Evolutionary conservation across 192 early-diverging fungal genomes (phyloP), one percentile per base, ranked within the genome.

Genomic region (Umbelopsis sp.): DNA sequence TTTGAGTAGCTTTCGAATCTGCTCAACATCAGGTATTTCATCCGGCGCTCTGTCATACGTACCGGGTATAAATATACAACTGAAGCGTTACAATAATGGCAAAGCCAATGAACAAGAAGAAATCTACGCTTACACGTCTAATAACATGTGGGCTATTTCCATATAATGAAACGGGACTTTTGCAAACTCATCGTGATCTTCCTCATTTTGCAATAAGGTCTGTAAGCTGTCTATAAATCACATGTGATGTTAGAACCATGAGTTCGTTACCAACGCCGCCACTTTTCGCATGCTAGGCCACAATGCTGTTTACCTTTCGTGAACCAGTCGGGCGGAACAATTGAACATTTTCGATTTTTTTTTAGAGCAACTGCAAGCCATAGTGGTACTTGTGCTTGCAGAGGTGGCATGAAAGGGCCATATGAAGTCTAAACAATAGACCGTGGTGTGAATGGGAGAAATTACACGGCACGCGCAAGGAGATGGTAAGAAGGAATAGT

Each of bases 331-430:
- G 96, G 96, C 10, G 91, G 85, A 20, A 88, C 80, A 14, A 98
- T 94, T 14, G 83, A 87, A 77, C 94, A 95, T 50, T 92, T 90
- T 68, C 92, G 87, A 38, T 92, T 89, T 73, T 87, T 87, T 73
- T 97, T 96, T 68, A 98, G 80, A 36, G 86, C 80, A 21, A 94
- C 69, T 10, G 95, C 95, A 45, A 98, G 86, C 96, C 96, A 98
- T 22, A 97, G 78, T 34, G 94, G 95, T 0, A 96, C 95, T 72
- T 84, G 70, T 24, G 85, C 82, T 66, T 85, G 85, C 11, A 87
- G 80, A n/a, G 94, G 91, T 16, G 96, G 96, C 32, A 89, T 85
- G 71, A 98, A 91, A 1, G 93, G 89, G 5, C 93, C 92, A 70
- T 88, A 84, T 3, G 85, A 72, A n/a, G 91, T 90, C 91, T 94